Base-by-base conservation (phyloP, 345 rosid genomes). In the Citrus sp. region DNA sequence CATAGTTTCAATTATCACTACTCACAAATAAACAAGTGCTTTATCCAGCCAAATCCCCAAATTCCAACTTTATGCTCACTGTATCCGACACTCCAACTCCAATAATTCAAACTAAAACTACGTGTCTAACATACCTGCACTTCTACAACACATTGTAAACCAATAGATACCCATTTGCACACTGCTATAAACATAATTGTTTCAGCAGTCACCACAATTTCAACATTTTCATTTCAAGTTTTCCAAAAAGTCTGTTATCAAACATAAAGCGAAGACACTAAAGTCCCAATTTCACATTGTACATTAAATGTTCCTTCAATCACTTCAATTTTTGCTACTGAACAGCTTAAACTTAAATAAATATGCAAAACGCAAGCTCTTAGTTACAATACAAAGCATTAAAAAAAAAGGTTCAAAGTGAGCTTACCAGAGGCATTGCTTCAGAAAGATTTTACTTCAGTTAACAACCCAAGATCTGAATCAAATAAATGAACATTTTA, bases 381-480 rank as follows among this genome's bases (percentile, higher is more conserved):
- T 1, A 51, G 37, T 12, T 34, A 72, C 7, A 54, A 18, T 1
- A 55, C 65, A 73, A 56, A 35, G 18, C 51, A 4, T 19, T 16
- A 54, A 54, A 54, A 54, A 5, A 27, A 27, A 42, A 7, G 1
- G 9, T 7, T 2, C 21, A 51, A 42, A 64, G 16, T 49, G 61
- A 34, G 49, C 38, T 75, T 64, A 75, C 78, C 70, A 49, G 51
- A 64, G 78, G 71, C 78, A 75, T 64, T 21, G 78, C 62, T 75
- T 21, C 12, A 21, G 32, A 27, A 40, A 4, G 25, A 24, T 40
- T 62, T n/a, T 24, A 38, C 16, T 62, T 62, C 59, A 40, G 28
- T 74, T 74, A 21, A 74, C 3, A 75, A 38, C 32, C 21, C 68
- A 22, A 51, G 61, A 63, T 21, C 68, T 74, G 68, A 40, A n/a